Percentiles rank a stretch among this genome's conserved stretches.
Conservation (phyloP, 495 filamentous ascomycete genomes). For the Trichoderma virens region DNA sequence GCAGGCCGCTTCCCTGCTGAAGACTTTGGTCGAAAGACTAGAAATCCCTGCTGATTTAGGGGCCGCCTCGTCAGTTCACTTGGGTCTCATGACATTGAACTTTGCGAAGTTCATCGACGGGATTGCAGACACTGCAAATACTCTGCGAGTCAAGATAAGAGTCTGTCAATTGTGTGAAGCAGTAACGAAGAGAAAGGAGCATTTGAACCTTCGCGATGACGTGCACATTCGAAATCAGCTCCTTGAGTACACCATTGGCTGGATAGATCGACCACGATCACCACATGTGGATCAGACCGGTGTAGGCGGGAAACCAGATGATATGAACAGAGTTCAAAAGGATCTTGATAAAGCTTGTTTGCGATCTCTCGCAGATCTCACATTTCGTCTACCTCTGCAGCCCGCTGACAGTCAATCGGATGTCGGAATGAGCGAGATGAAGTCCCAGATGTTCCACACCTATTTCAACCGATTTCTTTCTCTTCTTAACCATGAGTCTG, state of each 20-base stretch:
- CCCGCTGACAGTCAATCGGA: slow-evolving; percentile 54
- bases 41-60: slow-evolving; percentile 51
- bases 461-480: slow-evolving; percentile 59
- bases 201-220: slow-evolving; percentile 57
- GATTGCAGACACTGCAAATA: slow-evolving; percentile 40
- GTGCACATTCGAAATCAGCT: slow-evolving; percentile 57
- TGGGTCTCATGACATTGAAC: slow-evolving; percentile 50
- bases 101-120: slow-evolving; percentile 54
- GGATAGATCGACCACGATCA: slow-evolving; percentile 51
- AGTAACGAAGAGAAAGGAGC: slow-evolving; percentile 56
- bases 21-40: slow-evolving; percentile 52
- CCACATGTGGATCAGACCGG: slow-evolving; percentile 21
- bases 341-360: slow-evolving; percentile 58
- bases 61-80: slow-evolving; percentile 49
- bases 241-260: slow-evolving; percentile 54
- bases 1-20: slow-evolving; percentile 53
- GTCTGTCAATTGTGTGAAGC: slow-evolving; percentile 57
- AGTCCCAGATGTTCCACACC: slow-evolving; percentile 57
- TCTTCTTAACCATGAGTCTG: slow-evolving; percentile 46
- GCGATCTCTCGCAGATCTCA: slow-evolving; percentile 51
- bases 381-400: slow-evolving; percentile 55
- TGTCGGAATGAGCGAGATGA: slow-evolving; percentile 53
- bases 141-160: slow-evolving; percentile 55
- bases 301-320: slow-evolving; percentile 34
- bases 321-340: slow-evolving; percentile 45